Conservation (phyloP, 2,329 filamentous ascomycete species). For the Fusarium austroafricanum region DNA sequence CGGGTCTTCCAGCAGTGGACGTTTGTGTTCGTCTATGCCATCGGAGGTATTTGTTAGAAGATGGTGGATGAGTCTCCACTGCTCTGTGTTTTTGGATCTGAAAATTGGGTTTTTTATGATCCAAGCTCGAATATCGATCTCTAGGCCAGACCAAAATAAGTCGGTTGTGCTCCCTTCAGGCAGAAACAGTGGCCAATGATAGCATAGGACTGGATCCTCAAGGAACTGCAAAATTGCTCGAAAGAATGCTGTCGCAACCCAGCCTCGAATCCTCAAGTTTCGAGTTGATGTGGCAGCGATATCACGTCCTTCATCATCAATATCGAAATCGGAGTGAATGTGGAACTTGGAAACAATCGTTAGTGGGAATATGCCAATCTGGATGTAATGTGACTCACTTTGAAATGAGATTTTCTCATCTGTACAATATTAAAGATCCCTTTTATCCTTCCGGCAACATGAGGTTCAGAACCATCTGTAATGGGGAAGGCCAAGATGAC, state of each 20-base stretch:
- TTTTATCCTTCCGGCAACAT: no score
- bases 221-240: slow-evolving; percentile 13
- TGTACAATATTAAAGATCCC: no score
- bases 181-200: slow-evolving; percentile 27
- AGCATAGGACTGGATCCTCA: slow-evolving; percentile 11
- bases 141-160: slow-evolving; percentile 18
- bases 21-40: not conserved
- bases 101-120: no score
- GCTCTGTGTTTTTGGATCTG: not conserved
- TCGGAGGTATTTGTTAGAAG: not conserved
- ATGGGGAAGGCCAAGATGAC: no score
- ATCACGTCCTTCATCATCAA: slow-evolving; percentile 17
- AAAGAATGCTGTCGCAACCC: not conserved
- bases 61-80: not conserved
- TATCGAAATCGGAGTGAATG: slow-evolving; percentile 33
- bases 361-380: not conserved
- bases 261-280: slow-evolving; percentile 1
- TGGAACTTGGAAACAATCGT: slow-evolving; percentile 18
- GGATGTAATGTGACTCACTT: no score
- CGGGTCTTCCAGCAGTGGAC: slow-evolving; percentile 18
- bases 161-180: no score
- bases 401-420: no score
- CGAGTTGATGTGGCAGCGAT: slow-evolving; percentile 22
- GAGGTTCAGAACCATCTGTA: no score
- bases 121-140: not conserved